Percentiles rank a stretch among this genome's conserved stretches.
Evolutionary conservation across 371 early-diverging fungal genomes (phyloP).

Genomic region (Chytridium lagenaria): DNA sequence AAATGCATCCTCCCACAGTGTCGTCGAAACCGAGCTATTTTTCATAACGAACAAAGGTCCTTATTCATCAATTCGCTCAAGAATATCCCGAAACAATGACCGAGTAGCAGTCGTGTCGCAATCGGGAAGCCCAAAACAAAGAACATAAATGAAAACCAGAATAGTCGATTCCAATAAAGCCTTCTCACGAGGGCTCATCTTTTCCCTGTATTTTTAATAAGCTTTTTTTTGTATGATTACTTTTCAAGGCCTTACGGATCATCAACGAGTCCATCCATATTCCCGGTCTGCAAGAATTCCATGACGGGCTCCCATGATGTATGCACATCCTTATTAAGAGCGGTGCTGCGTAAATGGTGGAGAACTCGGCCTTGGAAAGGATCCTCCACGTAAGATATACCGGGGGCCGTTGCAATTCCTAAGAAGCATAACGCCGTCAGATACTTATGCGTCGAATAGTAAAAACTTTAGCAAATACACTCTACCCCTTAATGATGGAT

Average conservation of each 20-base stretch:
- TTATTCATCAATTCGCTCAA: not conserved
- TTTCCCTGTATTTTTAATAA: too few relatives aligned
- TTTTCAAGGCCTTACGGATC: constrained; percentile 13
- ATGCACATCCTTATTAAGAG: not conserved
- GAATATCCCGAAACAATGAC: not conserved
- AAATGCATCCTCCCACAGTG: not conserved
- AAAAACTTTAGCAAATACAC: too few relatives aligned
- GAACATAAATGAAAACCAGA: not conserved
- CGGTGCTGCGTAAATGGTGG: not conserved
- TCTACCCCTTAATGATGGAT: not conserved
- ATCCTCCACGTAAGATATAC: not conserved
- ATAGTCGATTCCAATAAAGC: not conserved
- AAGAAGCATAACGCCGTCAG: too few relatives aligned
- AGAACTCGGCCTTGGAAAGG: not conserved
- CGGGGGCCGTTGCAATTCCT: too few relatives aligned
- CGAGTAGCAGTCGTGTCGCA: not conserved
- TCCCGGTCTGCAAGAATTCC: not conserved
- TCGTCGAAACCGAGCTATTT: not conserved
- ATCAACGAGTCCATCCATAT: not conserved
- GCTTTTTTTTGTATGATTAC: too few relatives aligned
- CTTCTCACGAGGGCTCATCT: not conserved
- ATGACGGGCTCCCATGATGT: not conserved
- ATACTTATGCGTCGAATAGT: too few relatives aligned
- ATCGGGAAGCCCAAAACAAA: not conserved
- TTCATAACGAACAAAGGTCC: not conserved